Base-by-base conservation (phyloP, 2,329 filamentous ascomycete species). In the Ustilaginoidea virens region DNA sequence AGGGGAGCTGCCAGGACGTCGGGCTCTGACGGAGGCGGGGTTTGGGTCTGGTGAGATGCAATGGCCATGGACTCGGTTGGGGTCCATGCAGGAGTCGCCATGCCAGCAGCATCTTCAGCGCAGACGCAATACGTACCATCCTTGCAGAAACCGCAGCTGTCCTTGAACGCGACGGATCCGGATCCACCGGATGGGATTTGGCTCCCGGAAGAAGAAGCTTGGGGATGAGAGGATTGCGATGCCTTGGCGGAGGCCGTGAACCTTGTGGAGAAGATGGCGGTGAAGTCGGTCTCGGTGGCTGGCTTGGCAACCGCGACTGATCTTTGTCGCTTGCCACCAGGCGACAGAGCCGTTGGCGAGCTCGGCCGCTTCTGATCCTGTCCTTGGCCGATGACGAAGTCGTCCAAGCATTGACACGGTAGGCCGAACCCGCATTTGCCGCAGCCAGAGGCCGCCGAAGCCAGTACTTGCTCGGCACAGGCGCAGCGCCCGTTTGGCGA, bases 91-190 rank as follows among this genome's bases (percentile, higher is more conserved):
- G 56, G 51, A 18, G 51, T 53, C 7, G 47, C 50, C 36, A 58
- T 46, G 15, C 58, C 53, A 13, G 58, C 52, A 23, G 58, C 52
- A n/a, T 39, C 36, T 38, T 86, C 80, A 15, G 80, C 80, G 50
- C 81, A 90, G 39, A 85, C 73, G 45, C 81, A 90, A 41, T 81
- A 81, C 1, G 77, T 85, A 4, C 79, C 80, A 34, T 86, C 79
- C 36, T 76, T 71, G 52, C 81, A 90, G 55, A 90, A 90, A 5
- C 81, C 81, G 48, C 81, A 90, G 13, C 70, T 67, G 41, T 87
- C 80, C 36, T 70, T 66, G 5, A 66, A 60, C 8, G 60, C 55
- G 23, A 65, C 51, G n/a, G n/a, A n/a, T n/a, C n/a, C 12, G 44
- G 33, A 22, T 46, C 47, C 23, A n/a, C 48, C 33, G 2, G 56